Evolutionary conservation across 1,284 basidiomycete species (phyloP).

Genomic region (Heterobasidion irregulare): DNA sequence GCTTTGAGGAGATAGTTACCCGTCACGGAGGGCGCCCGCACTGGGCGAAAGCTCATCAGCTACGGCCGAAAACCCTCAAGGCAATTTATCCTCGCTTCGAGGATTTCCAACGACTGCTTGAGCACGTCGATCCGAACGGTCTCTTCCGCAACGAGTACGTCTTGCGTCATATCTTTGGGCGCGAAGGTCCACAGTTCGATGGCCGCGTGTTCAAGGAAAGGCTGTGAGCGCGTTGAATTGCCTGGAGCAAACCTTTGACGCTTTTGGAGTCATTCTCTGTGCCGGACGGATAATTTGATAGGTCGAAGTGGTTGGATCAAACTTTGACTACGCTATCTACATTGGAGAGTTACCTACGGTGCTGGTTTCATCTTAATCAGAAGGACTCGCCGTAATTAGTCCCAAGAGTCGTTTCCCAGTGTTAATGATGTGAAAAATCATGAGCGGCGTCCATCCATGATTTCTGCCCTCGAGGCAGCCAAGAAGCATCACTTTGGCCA

Average conservation of each 20-base stretch:
- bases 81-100: slow-evolving; percentile 78
- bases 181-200: slow-evolving; percentile 32
- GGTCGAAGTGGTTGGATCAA: too few species aligned
- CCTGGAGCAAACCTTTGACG: background rate
- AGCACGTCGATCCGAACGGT: slow-evolving; percentile 73
- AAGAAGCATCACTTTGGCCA: too few species aligned
- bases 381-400: too few species aligned
- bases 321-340: too few species aligned
- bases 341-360: too few species aligned
- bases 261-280: too few species aligned
- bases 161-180: slow-evolving; percentile 64
- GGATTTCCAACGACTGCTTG: slow-evolving; percentile 71
- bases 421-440: too few species aligned
- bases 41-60: slow-evolving; percentile 92
- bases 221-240: slow-evolving; percentile 2
- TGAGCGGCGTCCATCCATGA: too few species aligned
- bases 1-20: slow-evolving; percentile 73
- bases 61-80: slow-evolving; percentile 61
- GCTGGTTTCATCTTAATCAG: too few species aligned
- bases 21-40: slow-evolving; percentile 83
- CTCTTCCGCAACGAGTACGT: slow-evolving; percentile 79
- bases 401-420: too few species aligned
- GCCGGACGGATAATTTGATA: too few species aligned
- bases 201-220: slow-evolving; percentile 45
- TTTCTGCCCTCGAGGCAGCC: too few species aligned